These are phyloP conservation scores for Kurtzmaniella cleridarum DNA, from an alignment of 805 yeast genomes.

Conservation along the genomic window DNA sequence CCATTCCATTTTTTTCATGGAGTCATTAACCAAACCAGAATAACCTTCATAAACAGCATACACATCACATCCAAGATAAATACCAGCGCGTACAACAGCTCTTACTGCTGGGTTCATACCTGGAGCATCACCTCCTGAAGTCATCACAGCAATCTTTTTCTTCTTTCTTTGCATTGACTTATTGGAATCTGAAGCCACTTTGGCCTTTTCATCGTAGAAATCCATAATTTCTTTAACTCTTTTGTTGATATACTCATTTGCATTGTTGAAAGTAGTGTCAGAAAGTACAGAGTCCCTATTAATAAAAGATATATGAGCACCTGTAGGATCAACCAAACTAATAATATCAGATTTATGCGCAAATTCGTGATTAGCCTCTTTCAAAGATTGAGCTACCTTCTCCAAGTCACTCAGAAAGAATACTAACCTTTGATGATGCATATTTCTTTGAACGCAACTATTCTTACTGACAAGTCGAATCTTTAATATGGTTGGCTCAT, in stretches of 20 bases:
- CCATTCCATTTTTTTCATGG: constrained; percentile 66
- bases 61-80: constrained; percentile 58
- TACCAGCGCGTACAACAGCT: constrained; percentile 67
- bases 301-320: constrained; percentile 25
- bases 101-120: constrained; percentile 78
- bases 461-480: constrained; percentile 22
- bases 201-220: background rate
- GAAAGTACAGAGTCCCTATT: constrained; percentile 17
- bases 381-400: constrained; percentile 15
- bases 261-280: constrained; percentile 12
- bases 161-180: constrained; percentile 11
- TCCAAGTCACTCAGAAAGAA: constrained; percentile 29
- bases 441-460: background rate
- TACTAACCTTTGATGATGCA: constrained; percentile 13
- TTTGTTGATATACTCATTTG: constrained; percentile 24
- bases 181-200: constrained; percentile 2
- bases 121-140: constrained; percentile 79
- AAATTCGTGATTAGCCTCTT: constrained; percentile 3
- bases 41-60: constrained; percentile 72
- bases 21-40: constrained; percentile 66
- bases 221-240: constrained; percentile 18
- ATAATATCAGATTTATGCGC: constrained; percentile 6
- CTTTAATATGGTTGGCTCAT: constrained; percentile 28
- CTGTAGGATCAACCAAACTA: constrained; percentile 27
- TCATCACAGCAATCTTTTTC: constrained; percentile 67